Conservation (phyloP, 495 filamentous ascomycete genomes). For the Lepraria neglecta region DNA sequence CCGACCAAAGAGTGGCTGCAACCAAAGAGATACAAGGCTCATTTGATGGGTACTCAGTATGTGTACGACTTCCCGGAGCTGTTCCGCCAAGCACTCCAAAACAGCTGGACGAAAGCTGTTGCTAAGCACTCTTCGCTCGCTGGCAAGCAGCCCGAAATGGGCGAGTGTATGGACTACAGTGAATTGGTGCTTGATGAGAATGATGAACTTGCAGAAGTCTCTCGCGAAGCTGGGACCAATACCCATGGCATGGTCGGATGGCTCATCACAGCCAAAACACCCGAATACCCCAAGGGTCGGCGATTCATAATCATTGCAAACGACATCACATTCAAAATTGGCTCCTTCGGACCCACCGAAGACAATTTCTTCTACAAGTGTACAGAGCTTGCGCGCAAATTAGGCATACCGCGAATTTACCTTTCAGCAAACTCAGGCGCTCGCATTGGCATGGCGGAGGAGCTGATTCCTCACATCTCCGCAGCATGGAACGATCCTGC, state of each 20-base stretch:
- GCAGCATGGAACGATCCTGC: conserved; percentile 88
- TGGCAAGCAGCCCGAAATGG: conserved; percentile 73
- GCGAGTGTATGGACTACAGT: conserved; percentile 91
- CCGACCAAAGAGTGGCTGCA: conserved; percentile 98
- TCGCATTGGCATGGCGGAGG: conserved; percentile 92
- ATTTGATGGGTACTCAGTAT: conserved; percentile 98
- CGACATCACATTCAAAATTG: conserved; percentile 98
- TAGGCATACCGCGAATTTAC: conserved; percentile 95
- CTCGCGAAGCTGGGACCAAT: conserved; percentile 90
- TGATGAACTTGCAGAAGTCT: conserved; percentile 86
- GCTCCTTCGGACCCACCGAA: conserved; percentile 91
- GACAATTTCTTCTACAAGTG: conserved; percentile 99
- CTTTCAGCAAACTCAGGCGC: conserved; percentile 99
- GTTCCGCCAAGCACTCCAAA: conserved; percentile 96
- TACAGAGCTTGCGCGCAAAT: conserved; percentile 84
- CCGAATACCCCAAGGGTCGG: conserved; percentile 90
- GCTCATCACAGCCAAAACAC: conserved; percentile 92
- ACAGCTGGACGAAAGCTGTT: conserved; percentile 75
- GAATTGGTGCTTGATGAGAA: conserved; percentile 91
- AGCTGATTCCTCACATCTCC: conserved; percentile 92
- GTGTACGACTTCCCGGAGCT: conserved; percentile 99
- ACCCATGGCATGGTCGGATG: conserved; percentile 97
- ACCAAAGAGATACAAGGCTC: conserved; percentile 98
- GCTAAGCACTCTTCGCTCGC: conserved; percentile 63
- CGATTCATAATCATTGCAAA: conserved; percentile 96